Conservation (phyloP, 192 early-diverging fungal species). For the Linnemannia exigua region DNA sequence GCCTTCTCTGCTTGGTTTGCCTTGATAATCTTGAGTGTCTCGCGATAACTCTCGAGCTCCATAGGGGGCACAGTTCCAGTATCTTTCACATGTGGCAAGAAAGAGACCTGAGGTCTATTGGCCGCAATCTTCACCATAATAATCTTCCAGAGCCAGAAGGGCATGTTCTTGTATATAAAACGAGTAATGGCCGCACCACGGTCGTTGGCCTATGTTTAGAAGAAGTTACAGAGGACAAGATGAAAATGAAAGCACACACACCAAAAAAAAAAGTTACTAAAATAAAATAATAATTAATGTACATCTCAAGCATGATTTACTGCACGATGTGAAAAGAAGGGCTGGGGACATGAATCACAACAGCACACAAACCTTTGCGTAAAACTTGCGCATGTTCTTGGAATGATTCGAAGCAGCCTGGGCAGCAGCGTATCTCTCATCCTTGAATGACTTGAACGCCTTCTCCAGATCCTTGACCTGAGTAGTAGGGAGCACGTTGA, state of each 20-base stretch:
- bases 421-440: not conserved
- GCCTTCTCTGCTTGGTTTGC: not conserved
- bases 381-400: conserved; percentile 9
- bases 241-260: not conserved
- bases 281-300: not conserved
- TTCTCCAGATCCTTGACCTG: conserved; percentile 9
- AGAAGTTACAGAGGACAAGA: not conserved
- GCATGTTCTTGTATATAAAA: conserved; percentile 5
- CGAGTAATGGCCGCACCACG: not conserved
- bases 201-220: not conserved
- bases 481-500: conserved; percentile 4
- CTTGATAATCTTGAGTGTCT: not conserved
- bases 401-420: not conserved
- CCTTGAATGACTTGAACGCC: not conserved
- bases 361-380: not conserved
- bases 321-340: not conserved
- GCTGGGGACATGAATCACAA: not conserved
- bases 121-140: not conserved
- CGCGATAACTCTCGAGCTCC: not conserved
- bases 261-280: not conserved
- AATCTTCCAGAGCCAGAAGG: conserved; percentile 5
- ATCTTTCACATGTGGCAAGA: conserved; percentile 7
- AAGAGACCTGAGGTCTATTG: conserved; percentile 8
- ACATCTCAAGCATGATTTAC: not conserved
- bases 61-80: not conserved